Conservation (phyloP, 352 stramenopile genomes). For the Globisporangium paddicum region DNA sequence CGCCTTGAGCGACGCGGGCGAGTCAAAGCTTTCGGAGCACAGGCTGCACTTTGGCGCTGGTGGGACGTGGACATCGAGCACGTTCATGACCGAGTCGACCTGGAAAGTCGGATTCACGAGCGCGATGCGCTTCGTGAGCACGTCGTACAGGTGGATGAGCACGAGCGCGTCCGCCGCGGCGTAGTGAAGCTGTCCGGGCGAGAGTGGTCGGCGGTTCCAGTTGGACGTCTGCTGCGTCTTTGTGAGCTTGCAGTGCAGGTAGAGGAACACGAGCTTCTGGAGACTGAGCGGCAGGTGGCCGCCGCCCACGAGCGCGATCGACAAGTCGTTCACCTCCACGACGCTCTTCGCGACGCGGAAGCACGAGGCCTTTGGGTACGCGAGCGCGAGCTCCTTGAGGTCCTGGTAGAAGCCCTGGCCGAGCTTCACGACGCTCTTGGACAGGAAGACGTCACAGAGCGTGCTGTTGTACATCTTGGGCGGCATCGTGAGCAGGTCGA, state of each 20-base stretch:
- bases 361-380: constrained; percentile 64
- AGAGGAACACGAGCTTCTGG: constrained; percentile 75
- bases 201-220: constrained; percentile 64
- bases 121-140: constrained; percentile 33
- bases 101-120: constrained; percentile 26
- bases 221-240: constrained; percentile 83
- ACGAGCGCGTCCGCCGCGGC: constrained; percentile 67
- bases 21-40: constrained; percentile 44
- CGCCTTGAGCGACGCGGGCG: constrained; percentile 25
- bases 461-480: constrained; percentile 59
- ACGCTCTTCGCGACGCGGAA: constrained; percentile 62
- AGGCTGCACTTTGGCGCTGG: constrained; percentile 41
- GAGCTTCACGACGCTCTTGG: constrained; percentile 60
- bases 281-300: constrained; percentile 56
- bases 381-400: constrained; percentile 47
- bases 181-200: constrained; percentile 55
- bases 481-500: constrained; percentile 57
- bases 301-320: constrained; percentile 37
- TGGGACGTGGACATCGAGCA: constrained; percentile 55
- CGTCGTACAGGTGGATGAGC: constrained; percentile 67
- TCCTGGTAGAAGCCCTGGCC: constrained; percentile 63
- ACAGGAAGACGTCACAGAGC: constrained; percentile 54
- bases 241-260: constrained; percentile 55
- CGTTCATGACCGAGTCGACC: constrained; percentile 44
- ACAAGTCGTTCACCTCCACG: constrained; percentile 76